Conservation (phyloP, 2,329 filamentous ascomycete species). For the Rhinocladiella similis region DNA sequence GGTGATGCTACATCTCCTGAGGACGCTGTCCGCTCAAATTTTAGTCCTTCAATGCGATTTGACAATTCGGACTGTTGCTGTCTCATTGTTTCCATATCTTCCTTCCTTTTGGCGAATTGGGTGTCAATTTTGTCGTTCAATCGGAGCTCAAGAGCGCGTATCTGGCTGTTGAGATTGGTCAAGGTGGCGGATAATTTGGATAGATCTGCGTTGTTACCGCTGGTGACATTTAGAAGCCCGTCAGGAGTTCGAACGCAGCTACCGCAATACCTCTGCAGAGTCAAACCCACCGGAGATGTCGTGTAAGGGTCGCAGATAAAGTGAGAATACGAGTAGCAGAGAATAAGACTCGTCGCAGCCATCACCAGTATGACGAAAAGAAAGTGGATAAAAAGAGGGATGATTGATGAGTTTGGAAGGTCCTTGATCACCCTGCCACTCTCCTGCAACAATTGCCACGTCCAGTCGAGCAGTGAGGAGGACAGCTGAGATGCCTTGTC, state of each 20-base stretch:
- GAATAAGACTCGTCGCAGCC: constrained; percentile 11
- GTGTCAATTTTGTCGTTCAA: constrained; percentile 22
- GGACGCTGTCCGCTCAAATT: neutral
- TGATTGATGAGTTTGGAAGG: constrained; percentile 20
- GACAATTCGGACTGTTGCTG: constrained; percentile 23
- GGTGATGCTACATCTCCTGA: constrained; percentile 24
- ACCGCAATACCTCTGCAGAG: constrained; percentile 26
- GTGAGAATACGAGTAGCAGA: constrained; percentile 24
- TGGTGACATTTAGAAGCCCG: constrained; percentile 19
- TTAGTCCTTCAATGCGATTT: constrained; percentile 14
- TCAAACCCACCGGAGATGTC: constrained; percentile 16
- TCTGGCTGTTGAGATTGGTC: constrained; percentile 22
- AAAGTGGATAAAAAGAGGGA: constrained; percentile 14
- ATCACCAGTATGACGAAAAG: constrained; percentile 14
- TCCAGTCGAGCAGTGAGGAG: constrained; percentile 13
- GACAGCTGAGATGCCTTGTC: constrained; percentile 2
- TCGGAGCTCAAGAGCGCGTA: constrained; percentile 21
- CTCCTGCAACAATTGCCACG: constrained; percentile 6
- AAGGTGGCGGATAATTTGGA: constrained; percentile 19
- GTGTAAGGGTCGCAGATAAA: constrained; percentile 23
- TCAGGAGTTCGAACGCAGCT: constrained; percentile 13
- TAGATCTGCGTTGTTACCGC: constrained; percentile 16
- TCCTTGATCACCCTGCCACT: constrained; percentile 16
- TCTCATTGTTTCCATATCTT: constrained; percentile 20
- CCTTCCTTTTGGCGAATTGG: constrained; percentile 11